Conservation (phyloP, 2,329 filamentous ascomycete genomes). For the Colletotrichum salicis region DNA sequence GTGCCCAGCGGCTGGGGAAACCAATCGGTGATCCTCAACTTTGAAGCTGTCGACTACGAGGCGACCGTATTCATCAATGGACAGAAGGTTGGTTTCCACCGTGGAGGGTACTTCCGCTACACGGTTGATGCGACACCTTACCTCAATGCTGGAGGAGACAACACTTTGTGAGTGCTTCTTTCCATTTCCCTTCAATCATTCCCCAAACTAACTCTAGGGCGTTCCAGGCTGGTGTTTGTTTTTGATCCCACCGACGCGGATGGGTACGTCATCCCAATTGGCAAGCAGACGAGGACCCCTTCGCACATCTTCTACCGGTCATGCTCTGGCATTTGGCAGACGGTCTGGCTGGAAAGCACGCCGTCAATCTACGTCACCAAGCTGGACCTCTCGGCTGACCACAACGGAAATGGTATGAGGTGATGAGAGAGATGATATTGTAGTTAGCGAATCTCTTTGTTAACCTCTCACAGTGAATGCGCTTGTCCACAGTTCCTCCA, state of each 20-base stretch:
- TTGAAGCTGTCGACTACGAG: slow-evolving; percentile 69
- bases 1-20: slow-evolving; percentile 59
- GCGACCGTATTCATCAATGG: slow-evolving; percentile 69
- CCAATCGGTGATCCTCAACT: slow-evolving; percentile 61
- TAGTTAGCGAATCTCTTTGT: not conserved
- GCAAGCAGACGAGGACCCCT: slow-evolving; percentile 69
- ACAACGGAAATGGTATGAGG: slow-evolving; percentile 60
- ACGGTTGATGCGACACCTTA: slow-evolving; percentile 66
- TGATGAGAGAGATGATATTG: not conserved
- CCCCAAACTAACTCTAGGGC: not conserved
- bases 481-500: slow-evolving; percentile 60
- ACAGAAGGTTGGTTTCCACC: slow-evolving; percentile 60
- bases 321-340: slow-evolving; percentile 80
- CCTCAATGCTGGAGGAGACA: slow-evolving; percentile 53
- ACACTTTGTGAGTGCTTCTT: slow-evolving; percentile 60
- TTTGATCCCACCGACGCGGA: slow-evolving; percentile 73
- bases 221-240: slow-evolving; percentile 68
- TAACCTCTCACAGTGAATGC: slow-evolving; percentile 58
- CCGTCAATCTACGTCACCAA: slow-evolving; percentile 66
- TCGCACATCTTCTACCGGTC: slow-evolving; percentile 77
- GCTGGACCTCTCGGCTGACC: slow-evolving; percentile 68
- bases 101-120: slow-evolving; percentile 72
- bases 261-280: slow-evolving; percentile 68
- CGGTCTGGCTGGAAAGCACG: slow-evolving; percentile 76
- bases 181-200: no score